Percentiles rank a stretch among this genome's conserved stretches.
Conservation (phyloP, 2,329 filamentous ascomycete species). For the Amylocarpus encephaloides region DNA sequence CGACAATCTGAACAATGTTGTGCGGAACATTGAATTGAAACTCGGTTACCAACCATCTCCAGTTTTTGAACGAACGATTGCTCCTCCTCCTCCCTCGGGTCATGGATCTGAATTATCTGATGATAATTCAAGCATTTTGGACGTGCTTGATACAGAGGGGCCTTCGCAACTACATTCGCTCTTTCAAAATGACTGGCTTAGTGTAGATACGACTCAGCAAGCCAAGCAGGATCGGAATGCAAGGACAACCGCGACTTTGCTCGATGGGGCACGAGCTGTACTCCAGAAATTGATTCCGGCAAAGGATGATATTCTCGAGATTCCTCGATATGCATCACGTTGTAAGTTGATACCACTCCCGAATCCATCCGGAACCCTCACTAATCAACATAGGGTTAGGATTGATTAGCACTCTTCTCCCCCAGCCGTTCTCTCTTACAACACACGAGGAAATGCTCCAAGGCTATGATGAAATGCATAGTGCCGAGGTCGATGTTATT, state of each 20-base stretch:
- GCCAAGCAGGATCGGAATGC: constrained; percentile 29
- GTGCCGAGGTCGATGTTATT: constrained; percentile 22
- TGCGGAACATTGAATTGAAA: constrained; percentile 16
- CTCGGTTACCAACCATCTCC: constrained; percentile 8
- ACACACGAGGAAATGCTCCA: constrained; percentile 23
- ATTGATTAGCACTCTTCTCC: constrained; percentile 24
- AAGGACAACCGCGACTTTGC: constrained; percentile 9
- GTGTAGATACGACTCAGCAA: constrained; percentile 17
- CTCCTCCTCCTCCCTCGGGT: background rate
- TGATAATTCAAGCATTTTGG: constrained; percentile 9
- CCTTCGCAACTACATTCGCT: constrained; percentile 29
- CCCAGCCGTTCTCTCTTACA: constrained; percentile 16
- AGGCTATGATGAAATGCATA: constrained; percentile 24
- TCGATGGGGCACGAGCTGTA: constrained; percentile 10
- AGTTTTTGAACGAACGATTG: background rate
- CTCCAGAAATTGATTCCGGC: constrained; percentile 24
- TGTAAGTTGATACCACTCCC: no score
- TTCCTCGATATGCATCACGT: constrained; percentile 19
- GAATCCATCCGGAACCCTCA: no score
- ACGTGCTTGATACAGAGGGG: constrained; percentile 17
- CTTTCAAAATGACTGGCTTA: constrained; percentile 30
- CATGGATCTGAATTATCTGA: constrained; percentile 12
- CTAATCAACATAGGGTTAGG: constrained; percentile 23
- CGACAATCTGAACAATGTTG: constrained; percentile 14
- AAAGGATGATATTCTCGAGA: constrained; percentile 20